Evolutionary conservation across 805 yeast species (phyloP).

Genomic region (Candida qinlingensis): DNA sequence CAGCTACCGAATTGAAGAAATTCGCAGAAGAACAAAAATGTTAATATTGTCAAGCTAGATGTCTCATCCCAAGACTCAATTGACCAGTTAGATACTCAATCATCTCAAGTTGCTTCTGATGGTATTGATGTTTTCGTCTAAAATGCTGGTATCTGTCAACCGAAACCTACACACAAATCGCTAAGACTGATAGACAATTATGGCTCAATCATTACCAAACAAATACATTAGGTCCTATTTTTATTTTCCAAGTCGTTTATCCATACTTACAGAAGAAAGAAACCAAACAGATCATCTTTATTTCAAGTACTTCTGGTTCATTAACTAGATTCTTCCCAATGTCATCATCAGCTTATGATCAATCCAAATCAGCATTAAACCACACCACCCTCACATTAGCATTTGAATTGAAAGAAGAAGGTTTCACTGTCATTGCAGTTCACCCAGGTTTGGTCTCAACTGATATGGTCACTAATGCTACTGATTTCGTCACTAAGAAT

Average conservation of each 20-base stretch:
- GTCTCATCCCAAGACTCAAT: slow-evolving; percentile 11
- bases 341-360: slow-evolving; percentile 28
- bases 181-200: neutral
- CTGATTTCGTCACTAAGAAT: neutral
- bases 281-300: slow-evolving; percentile 25
- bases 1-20: slow-evolving; percentile 1
- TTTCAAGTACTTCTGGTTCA: slow-evolving; percentile 23
- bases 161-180: neutral
- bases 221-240: slow-evolving; percentile 10
- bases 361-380: slow-evolving; percentile 35
- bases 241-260: slow-evolving; percentile 2
- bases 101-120: slow-evolving; percentile 3
- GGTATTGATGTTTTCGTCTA: slow-evolving; percentile 14
- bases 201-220: slow-evolving; percentile 6
- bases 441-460: slow-evolving; percentile 36
- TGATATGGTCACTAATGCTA: slow-evolving; percentile 24
- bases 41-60: slow-evolving; percentile 9
- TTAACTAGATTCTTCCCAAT: slow-evolving; percentile 10
- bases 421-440: slow-evolving; percentile 27
- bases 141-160: slow-evolving; percentile 12
- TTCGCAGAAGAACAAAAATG: slow-evolving; percentile 5
- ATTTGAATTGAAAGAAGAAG: slow-evolving; percentile 23
- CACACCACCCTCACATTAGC: slow-evolving; percentile 23
- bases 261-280: slow-evolving; percentile 15
- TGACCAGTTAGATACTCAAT: neutral